Evolutionary conservation across 257 asterid species (phyloP).

Genomic region (Rauvolfia tetraphylla): DNA sequence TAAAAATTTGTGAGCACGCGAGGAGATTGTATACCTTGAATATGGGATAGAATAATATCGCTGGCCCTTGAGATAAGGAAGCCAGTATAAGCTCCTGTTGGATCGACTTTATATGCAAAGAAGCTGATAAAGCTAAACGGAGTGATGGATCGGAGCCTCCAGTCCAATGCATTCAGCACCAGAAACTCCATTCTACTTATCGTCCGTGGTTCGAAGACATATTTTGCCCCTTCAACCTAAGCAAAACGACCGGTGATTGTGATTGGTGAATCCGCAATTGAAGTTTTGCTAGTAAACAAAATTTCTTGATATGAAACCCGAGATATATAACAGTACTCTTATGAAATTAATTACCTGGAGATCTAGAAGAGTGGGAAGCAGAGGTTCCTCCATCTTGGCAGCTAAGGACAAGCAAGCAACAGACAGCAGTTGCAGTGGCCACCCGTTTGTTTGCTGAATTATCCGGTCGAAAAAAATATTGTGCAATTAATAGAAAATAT

Average conservation of each 20-base stretch:
- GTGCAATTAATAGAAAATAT: conserved; percentile 1
- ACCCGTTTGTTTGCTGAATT: conserved; percentile 66
- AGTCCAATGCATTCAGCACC: conserved; percentile 66
- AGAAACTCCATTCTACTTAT: conserved; percentile 84
- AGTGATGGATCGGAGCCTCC: conserved; percentile 84
- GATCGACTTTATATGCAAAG: conserved; percentile 77
- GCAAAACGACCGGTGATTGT: not conserved
- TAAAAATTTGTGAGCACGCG: not conserved
- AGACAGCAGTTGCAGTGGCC: conserved; percentile 91
- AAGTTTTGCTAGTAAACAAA: no score
- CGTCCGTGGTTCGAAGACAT: conserved; percentile 69
- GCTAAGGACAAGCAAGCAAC: conserved; percentile 93
- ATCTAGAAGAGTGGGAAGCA: conserved; percentile 87
- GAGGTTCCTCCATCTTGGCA: conserved; percentile 96
- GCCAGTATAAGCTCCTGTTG: conserved; percentile 53
- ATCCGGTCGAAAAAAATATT: not conserved
- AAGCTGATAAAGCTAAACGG: conserved; percentile 71
- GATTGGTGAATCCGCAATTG: not conserved
- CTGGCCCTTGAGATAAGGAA: conserved; percentile 68
- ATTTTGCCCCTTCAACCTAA: conserved; percentile 77
- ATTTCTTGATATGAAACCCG: no score
- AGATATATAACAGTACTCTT: not conserved
- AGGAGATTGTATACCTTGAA: conserved; percentile 49
- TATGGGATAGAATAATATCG: conserved; percentile 55
- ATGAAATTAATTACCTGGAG: conserved; percentile 75